Conservation (phyloP, 371 early-diverging fungal genomes). For the Mortierella sp. region DNA sequence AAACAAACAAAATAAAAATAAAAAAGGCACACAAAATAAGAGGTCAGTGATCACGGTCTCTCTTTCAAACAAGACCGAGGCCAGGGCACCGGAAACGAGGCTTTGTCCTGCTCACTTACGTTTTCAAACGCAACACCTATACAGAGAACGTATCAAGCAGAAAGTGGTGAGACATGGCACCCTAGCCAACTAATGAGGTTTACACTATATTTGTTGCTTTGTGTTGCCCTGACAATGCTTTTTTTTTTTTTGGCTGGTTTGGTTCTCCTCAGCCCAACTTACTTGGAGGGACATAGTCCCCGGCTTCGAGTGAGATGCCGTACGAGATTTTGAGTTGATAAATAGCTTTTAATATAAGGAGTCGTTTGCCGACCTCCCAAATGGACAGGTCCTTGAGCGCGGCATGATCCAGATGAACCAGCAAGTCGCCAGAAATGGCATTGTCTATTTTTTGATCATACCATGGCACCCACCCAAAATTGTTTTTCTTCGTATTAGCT, state of each 20-base stretch:
- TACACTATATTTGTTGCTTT: too few relatives aligned
- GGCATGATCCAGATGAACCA: conserved; percentile 91
- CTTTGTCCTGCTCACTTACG: conserved; percentile 50
- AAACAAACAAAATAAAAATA: conserved; percentile 3
- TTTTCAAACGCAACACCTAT: conserved; percentile 73
- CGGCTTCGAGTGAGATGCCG: conserved; percentile 84
- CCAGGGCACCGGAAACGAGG: background rate
- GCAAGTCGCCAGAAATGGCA: conserved; percentile 91
- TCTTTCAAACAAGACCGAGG: background rate
- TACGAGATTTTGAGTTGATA: conserved; percentile 82
- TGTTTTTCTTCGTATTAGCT: background rate
- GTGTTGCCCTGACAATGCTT: too few relatives aligned
- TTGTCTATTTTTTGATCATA: conserved; percentile 76
- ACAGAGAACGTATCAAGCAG: conserved; percentile 8
- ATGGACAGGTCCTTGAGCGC: conserved; percentile 89
- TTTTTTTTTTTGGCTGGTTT: background rate
- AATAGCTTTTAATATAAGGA: conserved; percentile 86
- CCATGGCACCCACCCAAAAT: background rate
- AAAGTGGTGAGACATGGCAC: background rate
- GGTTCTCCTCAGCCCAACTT: conserved; percentile 27
- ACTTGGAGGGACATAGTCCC: conserved; percentile 90
- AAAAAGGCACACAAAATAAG: background rate
- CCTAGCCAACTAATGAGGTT: background rate
- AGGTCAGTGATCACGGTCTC: background rate
- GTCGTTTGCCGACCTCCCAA: conserved; percentile 87